Conservation (phyloP, 2,329 filamentous ascomycete species). For the Aureobasidium sp. region DNA sequence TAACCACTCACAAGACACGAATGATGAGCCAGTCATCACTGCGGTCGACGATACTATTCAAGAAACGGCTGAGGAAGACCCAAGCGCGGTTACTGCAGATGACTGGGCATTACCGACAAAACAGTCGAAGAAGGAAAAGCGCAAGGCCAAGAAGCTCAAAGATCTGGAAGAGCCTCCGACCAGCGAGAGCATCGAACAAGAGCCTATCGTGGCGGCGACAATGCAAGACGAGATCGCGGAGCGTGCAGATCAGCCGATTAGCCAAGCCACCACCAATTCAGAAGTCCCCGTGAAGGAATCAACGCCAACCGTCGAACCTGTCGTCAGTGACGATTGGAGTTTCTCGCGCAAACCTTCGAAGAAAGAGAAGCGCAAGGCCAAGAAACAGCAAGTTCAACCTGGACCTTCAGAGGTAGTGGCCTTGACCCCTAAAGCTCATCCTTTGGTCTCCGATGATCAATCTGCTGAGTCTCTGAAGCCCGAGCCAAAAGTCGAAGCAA, state of each 20-base stretch:
- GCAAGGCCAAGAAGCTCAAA: slow-evolving; percentile 13
- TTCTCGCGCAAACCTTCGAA: slow-evolving; percentile 11
- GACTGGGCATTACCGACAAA: background rate
- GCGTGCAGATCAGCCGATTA: background rate
- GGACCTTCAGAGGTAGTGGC: background rate
- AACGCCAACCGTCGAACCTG: background rate
- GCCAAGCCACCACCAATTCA: too few relatives aligned
- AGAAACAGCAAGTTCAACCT: slow-evolving; percentile 9
- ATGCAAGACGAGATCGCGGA: background rate
- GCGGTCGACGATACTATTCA: background rate
- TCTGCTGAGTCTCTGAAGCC: background rate
- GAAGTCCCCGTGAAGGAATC: background rate
- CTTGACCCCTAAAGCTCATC: background rate
- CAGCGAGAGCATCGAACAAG: background rate
- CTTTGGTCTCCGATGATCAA: background rate
- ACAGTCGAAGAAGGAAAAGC: slow-evolving; percentile 16
- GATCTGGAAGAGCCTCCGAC: background rate
- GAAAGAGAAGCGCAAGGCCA: slow-evolving; percentile 24
- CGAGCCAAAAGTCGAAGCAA: background rate
- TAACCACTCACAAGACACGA: background rate
- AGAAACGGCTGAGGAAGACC: background rate
- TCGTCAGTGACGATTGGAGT: background rate
- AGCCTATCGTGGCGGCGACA: background rate
- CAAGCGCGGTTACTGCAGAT: background rate
- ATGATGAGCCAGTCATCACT: background rate